These are phyloP conservation scores for Heterobasidion parviporum DNA, from an alignment of 1,284 basidiomycete genomes.

Conservation along the genomic window DNA sequence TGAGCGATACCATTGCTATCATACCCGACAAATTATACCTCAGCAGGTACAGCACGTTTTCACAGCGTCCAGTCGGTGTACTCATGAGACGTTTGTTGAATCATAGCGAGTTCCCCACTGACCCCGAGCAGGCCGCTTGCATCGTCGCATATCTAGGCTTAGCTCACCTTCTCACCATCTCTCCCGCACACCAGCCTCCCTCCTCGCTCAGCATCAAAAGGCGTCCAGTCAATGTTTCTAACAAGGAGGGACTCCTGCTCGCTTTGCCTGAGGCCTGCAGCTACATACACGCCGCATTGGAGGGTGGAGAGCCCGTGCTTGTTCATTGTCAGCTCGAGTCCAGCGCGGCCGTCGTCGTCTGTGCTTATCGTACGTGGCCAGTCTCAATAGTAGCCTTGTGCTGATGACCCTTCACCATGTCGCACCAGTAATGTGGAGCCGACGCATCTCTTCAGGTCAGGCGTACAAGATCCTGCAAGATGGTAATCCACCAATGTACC, in stretches of 20 bases:
- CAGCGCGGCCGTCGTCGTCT: slow-evolving; percentile 24
- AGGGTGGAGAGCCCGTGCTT: slow-evolving; percentile 39
- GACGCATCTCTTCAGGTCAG: slow-evolving; percentile 23
- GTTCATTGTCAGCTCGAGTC: slow-evolving; percentile 55
- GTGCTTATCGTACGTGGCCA: slow-evolving; percentile 12
- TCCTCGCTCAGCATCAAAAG: slow-evolving; percentile 25
- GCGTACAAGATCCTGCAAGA: slow-evolving; percentile 32
- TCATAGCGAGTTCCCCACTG: slow-evolving; percentile 37
- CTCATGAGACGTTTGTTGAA: slow-evolving; percentile 1
- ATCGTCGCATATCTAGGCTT: slow-evolving; percentile 40
- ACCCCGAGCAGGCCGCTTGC: slow-evolving; percentile 38
- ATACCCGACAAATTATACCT: slow-evolving; percentile 39
- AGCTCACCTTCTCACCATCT: slow-evolving; percentile 43
- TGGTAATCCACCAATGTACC: slow-evolving; percentile 22
- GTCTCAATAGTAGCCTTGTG: not conserved
- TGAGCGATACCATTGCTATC: slow-evolving; percentile 41
- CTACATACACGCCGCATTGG: slow-evolving; percentile 33
- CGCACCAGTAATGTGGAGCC: slow-evolving; percentile 21
- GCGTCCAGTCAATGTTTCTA: slow-evolving; percentile 30
- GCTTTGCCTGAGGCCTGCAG: slow-evolving; percentile 33
- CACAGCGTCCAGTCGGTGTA: not conserved
- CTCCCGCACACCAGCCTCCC: slow-evolving; percentile 33
- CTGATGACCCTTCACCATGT: not conserved
- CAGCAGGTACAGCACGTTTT: slow-evolving; percentile 30
- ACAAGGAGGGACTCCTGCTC: slow-evolving; percentile 31